phyloP scores from a whole-genome alignment of 257 asterid species.

The Voacanga thouarsii region DNA sequence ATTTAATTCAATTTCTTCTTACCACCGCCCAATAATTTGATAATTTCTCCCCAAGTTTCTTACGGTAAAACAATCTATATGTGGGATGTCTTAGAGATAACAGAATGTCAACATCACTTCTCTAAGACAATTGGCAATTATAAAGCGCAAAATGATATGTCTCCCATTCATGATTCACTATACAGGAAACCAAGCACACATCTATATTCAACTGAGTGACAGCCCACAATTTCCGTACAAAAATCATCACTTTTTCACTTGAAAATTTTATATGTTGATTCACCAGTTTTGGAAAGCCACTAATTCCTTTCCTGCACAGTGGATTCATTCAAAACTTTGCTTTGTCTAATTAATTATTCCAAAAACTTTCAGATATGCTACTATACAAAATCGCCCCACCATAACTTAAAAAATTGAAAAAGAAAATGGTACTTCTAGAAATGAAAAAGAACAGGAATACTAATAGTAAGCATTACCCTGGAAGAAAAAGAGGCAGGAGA shows the following conservation, averaged over 20 bases:
- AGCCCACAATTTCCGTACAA: background rate
- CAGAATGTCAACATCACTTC: background rate
- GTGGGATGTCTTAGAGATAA: background rate
- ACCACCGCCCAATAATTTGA: background rate
- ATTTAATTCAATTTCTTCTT: slow-evolving; percentile 18
- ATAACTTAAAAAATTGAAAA: too few species aligned
- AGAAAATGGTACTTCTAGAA: background rate
- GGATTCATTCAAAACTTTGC: background rate
- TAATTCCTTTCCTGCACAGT: background rate
- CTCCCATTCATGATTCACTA: background rate
- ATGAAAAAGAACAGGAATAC: background rate
- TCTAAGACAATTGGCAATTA: too few species aligned
- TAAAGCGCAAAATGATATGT: background rate
- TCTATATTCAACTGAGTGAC: background rate
- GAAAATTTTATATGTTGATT: background rate
- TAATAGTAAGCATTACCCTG: slow-evolving; percentile 33
- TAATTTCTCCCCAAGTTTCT: background rate
- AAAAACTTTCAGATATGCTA: background rate
- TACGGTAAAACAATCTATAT: background rate
- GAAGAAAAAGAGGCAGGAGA: slow-evolving; percentile 48
- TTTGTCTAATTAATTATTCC: background rate
- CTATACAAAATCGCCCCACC: background rate
- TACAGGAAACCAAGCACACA: background rate
- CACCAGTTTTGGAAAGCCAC: background rate
- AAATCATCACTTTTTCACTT: background rate